A percentile compares a stretch with the other conserved stretches of the same genome.
Evolutionary conservation across 768 basidiomycete genomes (phyloP).

Genomic region (Leccinum longicurvipes): DNA sequence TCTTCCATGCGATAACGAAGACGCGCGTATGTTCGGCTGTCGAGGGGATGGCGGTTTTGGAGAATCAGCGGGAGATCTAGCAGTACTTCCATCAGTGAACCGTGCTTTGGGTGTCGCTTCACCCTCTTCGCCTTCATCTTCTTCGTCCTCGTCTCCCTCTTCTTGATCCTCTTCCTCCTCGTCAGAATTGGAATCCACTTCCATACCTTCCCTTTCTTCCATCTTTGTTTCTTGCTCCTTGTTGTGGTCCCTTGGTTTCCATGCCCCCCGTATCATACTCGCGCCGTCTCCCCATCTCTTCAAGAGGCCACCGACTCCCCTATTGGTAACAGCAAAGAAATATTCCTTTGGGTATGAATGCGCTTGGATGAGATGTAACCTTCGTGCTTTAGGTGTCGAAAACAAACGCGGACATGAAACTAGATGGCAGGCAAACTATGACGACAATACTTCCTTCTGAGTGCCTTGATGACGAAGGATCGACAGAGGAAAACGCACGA

Average conservation of each 20-base stretch:
- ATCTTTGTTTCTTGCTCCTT: slow-evolving; percentile 10
- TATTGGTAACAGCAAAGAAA: slow-evolving; percentile 90
- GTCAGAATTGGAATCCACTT: slow-evolving; percentile 21
- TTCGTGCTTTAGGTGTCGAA: slow-evolving; percentile 66
- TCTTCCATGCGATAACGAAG: slow-evolving; percentile 16
- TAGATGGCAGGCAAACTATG: slow-evolving; percentile 78
- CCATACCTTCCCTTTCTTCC: slow-evolving; percentile 18
- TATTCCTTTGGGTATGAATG: slow-evolving; percentile 88
- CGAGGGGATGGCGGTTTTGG: slow-evolving; percentile 19
- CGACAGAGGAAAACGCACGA: slow-evolving; percentile 43
- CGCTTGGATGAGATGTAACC: slow-evolving; percentile 76
- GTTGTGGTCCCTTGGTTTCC: slow-evolving; percentile 49
- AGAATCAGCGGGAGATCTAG: slow-evolving; percentile 19
- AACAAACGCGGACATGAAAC: slow-evolving; percentile 57
- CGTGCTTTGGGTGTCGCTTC: slow-evolving; percentile 28
- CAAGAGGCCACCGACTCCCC: slow-evolving; percentile 78
- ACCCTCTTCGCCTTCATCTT: slow-evolving; percentile 22
- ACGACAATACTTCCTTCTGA: background rate
- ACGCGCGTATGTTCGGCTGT: slow-evolving; percentile 16
- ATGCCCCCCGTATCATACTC: slow-evolving; percentile 69
- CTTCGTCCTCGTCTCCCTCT: slow-evolving; percentile 12
- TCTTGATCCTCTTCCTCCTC: slow-evolving; percentile 14
- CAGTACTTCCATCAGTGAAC: slow-evolving; percentile 11
- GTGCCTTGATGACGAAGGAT: slow-evolving; percentile 1
- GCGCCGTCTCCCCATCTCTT: slow-evolving; percentile 83